Conservation (phyloP, 176 grass and related monocot species). For the Rhynchospora pubera region DNA sequence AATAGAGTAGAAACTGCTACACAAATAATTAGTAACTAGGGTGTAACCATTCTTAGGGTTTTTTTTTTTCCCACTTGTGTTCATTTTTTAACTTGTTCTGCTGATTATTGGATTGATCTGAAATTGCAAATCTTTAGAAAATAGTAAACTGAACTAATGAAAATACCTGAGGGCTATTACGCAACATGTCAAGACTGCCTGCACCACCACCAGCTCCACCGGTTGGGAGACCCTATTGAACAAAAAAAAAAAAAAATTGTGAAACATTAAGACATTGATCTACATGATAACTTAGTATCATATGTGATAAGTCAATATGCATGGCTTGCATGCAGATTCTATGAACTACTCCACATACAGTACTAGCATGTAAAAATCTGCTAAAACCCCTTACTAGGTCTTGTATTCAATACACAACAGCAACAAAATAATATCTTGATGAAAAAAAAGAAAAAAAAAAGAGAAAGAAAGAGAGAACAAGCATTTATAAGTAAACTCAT, state of each 20-base stretch:
- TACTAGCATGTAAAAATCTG: not conserved
- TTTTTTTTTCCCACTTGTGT: not conserved
- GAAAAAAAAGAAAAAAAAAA: not conserved
- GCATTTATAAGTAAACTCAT: not conserved
- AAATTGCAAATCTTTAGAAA: not conserved
- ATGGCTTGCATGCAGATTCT: not conserved
- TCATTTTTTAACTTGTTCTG: not conserved
- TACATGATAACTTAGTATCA: not conserved
- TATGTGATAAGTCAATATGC: not conserved
- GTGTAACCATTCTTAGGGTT: not conserved
- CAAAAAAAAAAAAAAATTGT: not conserved
- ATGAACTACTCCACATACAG: not conserved
- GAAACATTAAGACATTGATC: not conserved
- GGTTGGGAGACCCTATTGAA: conserved; percentile 51
- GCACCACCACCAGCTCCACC: conserved; percentile 30
- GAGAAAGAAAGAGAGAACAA: not conserved
- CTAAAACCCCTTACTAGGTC: not conserved
- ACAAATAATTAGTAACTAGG: not conserved
- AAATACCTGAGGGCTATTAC: conserved; percentile 75
- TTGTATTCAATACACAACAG: not conserved
- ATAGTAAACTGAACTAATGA: not conserved
- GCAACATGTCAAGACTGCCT: conserved; percentile 62
- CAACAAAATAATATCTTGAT: not conserved
- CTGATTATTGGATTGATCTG: not conserved
- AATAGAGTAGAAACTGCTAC: not conserved